Evolutionary conservation across 257 asterid species (phyloP).

Genomic region (Sherardia arvensis): DNA sequence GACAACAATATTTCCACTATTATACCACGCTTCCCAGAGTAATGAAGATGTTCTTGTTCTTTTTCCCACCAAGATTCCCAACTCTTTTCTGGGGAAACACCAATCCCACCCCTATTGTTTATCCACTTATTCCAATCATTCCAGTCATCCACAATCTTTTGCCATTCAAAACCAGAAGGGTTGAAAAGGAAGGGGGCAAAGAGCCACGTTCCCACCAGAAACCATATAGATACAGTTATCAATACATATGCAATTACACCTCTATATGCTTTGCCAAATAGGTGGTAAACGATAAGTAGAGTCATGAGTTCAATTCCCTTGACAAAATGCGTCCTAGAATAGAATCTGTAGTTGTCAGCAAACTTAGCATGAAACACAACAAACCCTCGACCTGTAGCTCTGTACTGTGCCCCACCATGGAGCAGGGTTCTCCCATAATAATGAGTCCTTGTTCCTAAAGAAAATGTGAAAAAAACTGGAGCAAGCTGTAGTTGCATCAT

Average conservation of each 20-base stretch:
- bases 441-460: constrained; percentile 90
- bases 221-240: constrained; percentile 82
- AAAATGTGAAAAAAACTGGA: constrained; percentile 82
- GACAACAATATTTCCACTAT: constrained; percentile 72
- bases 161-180: constrained; percentile 98
- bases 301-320: constrained; percentile 88
- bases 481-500: constrained; percentile 93
- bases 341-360: constrained; percentile 76
- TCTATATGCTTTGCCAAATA: constrained; percentile 60
- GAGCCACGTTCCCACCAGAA: constrained; percentile 89
- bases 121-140: constrained; percentile 94
- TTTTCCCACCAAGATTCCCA: constrained; percentile 99
- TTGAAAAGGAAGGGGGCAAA: constrained; percentile 90
- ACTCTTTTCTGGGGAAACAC: constrained; percentile 79
- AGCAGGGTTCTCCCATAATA: constrained; percentile 84
- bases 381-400: constrained; percentile 93
- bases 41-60: constrained; percentile 65
- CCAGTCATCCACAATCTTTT: constrained; percentile 88
- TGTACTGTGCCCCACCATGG: constrained; percentile 89
- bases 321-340: constrained; percentile 84
- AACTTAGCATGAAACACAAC: constrained; percentile 92
- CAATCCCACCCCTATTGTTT: constrained; percentile 80
- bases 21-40: constrained; percentile 69
- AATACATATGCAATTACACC: constrained; percentile 59
- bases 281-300: constrained; percentile 79